Evolutionary conservation across 2,329 filamentous ascomycete genomes (phyloP).

Genomic region (Trichoderma sp.): DNA sequence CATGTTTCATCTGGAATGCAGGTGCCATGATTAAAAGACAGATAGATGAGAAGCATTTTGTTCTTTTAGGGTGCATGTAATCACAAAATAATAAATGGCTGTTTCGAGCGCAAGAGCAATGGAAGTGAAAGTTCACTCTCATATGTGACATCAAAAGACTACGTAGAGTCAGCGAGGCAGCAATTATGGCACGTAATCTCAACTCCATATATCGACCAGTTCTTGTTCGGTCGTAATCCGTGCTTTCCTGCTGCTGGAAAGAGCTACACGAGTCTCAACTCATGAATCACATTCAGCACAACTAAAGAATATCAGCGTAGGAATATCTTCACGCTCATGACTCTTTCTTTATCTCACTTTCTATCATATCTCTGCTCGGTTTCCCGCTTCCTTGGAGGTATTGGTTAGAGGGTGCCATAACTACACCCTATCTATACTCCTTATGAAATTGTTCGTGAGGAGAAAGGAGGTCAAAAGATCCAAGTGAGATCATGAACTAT

Average conservation of each 20-base stretch:
- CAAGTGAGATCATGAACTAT: neutral
- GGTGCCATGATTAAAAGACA: neutral
- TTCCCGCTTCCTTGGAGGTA: neutral
- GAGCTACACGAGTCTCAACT: neutral
- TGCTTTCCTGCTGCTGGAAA: neutral
- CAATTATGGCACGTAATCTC: neutral
- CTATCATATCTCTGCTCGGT: neutral
- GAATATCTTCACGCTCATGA: neutral
- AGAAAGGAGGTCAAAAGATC: neutral
- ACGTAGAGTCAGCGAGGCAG: no score
- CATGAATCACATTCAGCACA: neutral
- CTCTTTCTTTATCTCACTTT: neutral
- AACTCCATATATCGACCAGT: neutral
- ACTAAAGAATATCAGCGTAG: neutral
- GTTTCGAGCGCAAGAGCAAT: neutral
- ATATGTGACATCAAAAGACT: neutral
- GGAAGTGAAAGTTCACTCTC: neutral
- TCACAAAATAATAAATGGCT: neutral
- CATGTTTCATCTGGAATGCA: neutral
- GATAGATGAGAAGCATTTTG: conserved; percentile 34
- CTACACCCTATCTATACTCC: neutral
- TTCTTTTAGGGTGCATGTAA: conserved; percentile 25
- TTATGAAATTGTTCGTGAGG: neutral
- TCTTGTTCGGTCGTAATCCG: no score
- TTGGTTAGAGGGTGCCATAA: no score